Evolutionary conservation across 352 stramenopile species (phyloP), one percentile per base, ranked within the genome.

Genomic region (Pythium dissimile): DNA sequence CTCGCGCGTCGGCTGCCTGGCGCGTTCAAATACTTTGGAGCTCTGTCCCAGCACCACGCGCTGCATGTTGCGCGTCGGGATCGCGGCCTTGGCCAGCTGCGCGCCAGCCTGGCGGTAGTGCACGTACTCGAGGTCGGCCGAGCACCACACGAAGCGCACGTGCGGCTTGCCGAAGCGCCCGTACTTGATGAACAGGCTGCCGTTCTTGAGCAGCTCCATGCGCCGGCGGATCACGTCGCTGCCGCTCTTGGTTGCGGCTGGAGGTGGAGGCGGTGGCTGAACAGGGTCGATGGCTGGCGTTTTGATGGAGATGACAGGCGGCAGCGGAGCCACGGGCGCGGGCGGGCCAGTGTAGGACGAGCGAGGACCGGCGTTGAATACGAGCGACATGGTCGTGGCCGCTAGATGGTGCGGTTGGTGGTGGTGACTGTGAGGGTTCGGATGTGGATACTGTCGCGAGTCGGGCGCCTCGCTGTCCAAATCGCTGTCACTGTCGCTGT

Each of bases 91-190:
- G 7, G 73, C 67, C 0, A 66, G 35, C 20, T 54, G 53, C 10
- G 72, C 77, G 45, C 77, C 77, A n/a, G 81, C 72, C 12, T 64
- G 56, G 27, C 83, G 83, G 51, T 89, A 92, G 54, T 86, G 77
- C 7, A 92, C 58, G 64, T 88, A 88, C 52, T 90, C 78, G 18
- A 92, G 62, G 55, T 90, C 80, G 8, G 57, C 46, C 12, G 83
- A 89, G 45, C 80, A 90, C 83, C 83, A 92, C 28, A 92, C 78
- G 50, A 92, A 92, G 13, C 83, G 77, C 28, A 88, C 80, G 50
- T 92, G 83, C 0, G 83, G 83, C 44, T 82, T 88, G 28, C 83
- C 83, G 42, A 67, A 88, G 16, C 83, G 80, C 0, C 83, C 80
- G 46, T 91, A 88, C 42, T 92, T 92, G 27, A 92, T 75, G 30